phyloP scores from a whole-genome alignment of 1,139 yeast species.

The Torulaspora pretoriensis region DNA sequence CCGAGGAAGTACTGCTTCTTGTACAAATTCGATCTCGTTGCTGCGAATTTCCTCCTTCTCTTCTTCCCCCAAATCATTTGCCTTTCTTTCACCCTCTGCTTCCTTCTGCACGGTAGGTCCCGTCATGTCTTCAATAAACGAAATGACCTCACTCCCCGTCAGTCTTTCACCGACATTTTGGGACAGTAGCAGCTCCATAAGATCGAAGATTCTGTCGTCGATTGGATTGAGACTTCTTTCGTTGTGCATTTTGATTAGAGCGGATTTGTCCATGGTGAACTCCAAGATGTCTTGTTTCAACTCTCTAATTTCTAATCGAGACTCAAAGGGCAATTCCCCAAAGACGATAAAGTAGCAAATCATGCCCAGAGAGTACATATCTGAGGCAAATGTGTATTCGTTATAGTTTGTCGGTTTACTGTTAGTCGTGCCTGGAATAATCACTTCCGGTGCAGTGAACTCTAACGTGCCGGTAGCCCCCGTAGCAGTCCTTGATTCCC shows the following conservation, averaged over 20 bases:
- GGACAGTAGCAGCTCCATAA: conserved; percentile 40
- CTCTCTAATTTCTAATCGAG: conserved; percentile 38
- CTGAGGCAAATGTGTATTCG: conserved; percentile 67
- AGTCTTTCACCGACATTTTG: conserved; percentile 43
- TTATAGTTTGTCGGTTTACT: conserved; percentile 29
- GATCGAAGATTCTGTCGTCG: conserved; percentile 39
- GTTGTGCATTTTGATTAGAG: conserved; percentile 22
- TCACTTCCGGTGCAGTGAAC: conserved; percentile 79
- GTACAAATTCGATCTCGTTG: conserved; percentile 5
- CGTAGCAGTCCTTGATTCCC: conserved; percentile 50
- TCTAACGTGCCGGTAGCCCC: conserved; percentile 87
- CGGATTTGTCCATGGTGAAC: conserved; percentile 31
- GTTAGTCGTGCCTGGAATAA: conserved; percentile 38
- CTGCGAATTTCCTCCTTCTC: neutral
- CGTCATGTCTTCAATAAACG: conserved; percentile 28
- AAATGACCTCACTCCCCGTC: conserved; percentile 41
- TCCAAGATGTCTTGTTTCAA: conserved; percentile 42
- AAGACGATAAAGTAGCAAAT: conserved; percentile 69
- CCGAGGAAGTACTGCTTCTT: neutral
- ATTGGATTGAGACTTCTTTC: conserved; percentile 33
- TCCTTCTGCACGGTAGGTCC: neutral
- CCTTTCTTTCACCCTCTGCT: neutral
- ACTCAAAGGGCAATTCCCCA: conserved; percentile 62
- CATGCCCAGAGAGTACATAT: conserved; percentile 78
- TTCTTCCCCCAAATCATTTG: neutral